These are phyloP conservation scores for Linum trigynum DNA, from an alignment of 345 rosid species.

Conservation along the genomic window DNA sequence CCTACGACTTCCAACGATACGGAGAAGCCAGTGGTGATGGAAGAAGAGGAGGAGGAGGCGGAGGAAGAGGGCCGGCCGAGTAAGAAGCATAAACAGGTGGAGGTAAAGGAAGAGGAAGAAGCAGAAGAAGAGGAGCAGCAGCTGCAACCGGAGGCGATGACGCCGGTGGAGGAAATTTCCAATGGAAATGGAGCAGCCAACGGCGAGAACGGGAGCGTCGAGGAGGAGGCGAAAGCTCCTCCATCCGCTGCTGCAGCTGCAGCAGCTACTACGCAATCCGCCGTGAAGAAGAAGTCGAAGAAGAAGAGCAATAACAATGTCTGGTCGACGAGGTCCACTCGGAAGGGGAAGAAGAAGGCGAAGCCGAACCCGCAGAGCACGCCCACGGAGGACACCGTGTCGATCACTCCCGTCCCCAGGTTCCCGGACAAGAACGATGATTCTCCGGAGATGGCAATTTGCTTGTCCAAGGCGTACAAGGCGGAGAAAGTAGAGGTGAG, in stretches of 20 bases:
- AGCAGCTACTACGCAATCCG: conserved; percentile 5
- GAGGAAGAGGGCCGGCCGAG: conserved; percentile 34
- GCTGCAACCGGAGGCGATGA: conserved; percentile 7
- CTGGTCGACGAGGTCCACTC: conserved; percentile 78
- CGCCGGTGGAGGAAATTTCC: background rate
- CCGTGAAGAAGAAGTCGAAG: conserved; percentile 62
- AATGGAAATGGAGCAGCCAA: background rate
- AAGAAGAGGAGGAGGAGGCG: conserved; percentile 44
- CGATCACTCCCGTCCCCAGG: conserved; percentile 70
- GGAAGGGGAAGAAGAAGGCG: conserved; percentile 87
- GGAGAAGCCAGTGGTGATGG: conserved; percentile 40
- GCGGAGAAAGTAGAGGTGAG: conserved; percentile 92
- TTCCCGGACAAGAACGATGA: conserved; percentile 77
- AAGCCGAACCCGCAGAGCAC: conserved; percentile 49
- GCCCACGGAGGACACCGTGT: conserved; percentile 54
- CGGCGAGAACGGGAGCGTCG: conserved; percentile 4
- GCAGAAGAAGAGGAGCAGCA: conserved; percentile 5
- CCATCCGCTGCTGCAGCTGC: conserved; percentile 9
- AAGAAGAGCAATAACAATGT: conserved; percentile 66
- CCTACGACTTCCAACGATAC: conserved; percentile 62
- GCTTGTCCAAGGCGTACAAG: conserved; percentile 80
- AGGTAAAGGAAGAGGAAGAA: conserved; percentile 12
- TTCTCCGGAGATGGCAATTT: conserved; percentile 52
- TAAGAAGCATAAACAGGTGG: conserved; percentile 58
- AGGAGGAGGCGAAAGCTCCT: background rate